Conservation (phyloP, 768 basidiomycete genomes). For the Hebeloma cylindrosporum region DNA sequence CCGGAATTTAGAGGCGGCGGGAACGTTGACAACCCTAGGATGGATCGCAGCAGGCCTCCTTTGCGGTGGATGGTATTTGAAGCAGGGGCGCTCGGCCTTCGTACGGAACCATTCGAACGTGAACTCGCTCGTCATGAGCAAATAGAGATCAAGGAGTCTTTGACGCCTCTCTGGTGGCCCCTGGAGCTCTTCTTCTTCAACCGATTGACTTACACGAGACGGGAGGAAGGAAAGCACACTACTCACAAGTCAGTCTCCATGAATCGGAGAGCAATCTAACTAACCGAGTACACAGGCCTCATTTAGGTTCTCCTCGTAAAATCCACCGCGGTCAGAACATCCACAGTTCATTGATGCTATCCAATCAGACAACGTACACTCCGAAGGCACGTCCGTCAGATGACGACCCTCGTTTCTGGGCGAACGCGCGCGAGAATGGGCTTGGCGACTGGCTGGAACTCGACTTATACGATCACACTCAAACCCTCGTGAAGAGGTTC, state of each 20-base stretch:
- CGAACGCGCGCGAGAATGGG: background rate
- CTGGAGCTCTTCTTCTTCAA: slow-evolving; percentile 12
- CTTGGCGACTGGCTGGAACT: slow-evolving; percentile 7
- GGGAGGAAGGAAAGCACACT: background rate
- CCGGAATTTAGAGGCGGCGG: slow-evolving; percentile 13
- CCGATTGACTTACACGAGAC: slow-evolving; percentile 9
- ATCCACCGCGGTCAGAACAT: slow-evolving; percentile 20
- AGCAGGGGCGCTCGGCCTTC: slow-evolving; percentile 18
- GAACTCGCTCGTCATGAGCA: slow-evolving; percentile 3
- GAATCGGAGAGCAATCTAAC: background rate
- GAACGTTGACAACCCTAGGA: slow-evolving; percentile 12
- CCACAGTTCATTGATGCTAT: slow-evolving; percentile 14
- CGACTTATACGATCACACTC: slow-evolving; percentile 9
- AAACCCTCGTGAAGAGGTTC: slow-evolving; percentile 2
- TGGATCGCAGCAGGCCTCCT: too few species aligned
- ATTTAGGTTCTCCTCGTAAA: slow-evolving; percentile 15
- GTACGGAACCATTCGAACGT: slow-evolving; percentile 3
- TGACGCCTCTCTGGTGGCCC: slow-evolving; percentile 15
- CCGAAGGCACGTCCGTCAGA: slow-evolving; percentile 15
- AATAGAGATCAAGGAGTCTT: slow-evolving; percentile 17
- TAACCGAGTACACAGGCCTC: slow-evolving; percentile 11
- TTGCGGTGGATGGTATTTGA: slow-evolving; percentile 28
- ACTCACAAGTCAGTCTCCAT: slow-evolving; percentile 9
- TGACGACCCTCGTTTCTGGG: slow-evolving; percentile 5
- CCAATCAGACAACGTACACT: slow-evolving; percentile 4